Evolutionary conservation across 2,329 filamentous ascomycete genomes (phyloP).

Genomic region (Trichoderma sp.): DNA sequence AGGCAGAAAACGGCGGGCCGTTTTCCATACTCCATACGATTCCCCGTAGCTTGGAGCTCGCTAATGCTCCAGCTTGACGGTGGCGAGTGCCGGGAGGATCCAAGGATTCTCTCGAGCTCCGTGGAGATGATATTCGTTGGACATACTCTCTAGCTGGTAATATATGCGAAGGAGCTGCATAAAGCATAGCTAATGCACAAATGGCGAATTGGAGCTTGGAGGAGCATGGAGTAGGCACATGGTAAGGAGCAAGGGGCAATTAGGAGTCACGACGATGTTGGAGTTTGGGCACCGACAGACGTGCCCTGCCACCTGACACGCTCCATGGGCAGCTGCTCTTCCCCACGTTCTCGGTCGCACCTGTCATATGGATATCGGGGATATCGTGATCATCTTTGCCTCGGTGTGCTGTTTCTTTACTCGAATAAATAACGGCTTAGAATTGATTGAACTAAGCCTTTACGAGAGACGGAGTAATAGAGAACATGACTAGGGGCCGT

Average conservation of each 20-base stretch:
- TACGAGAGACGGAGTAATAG: slow-evolving; percentile 13
- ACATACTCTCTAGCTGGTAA: not conserved
- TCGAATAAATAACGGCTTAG: not conserved
- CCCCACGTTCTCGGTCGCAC: not conserved
- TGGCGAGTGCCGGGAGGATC: not conserved
- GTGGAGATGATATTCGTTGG: not conserved
- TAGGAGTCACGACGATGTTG: not conserved
- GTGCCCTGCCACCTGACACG: not conserved
- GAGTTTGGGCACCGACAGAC: not conserved
- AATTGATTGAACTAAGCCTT: not conserved
- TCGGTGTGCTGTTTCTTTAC: no score
- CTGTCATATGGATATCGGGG: not conserved
- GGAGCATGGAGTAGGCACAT: no score
- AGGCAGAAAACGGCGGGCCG: not conserved
- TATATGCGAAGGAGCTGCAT: not conserved
- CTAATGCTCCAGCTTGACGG: not conserved
- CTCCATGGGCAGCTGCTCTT: not conserved
- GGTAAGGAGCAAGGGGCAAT: not conserved
- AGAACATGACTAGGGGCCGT: not conserved
- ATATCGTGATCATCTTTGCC: not conserved
- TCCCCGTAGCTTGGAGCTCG: not conserved
- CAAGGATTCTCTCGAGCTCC: not conserved
- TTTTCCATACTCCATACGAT: not conserved
- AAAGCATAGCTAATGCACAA: not conserved
- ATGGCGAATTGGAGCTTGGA: not conserved